Evolutionary conservation across 139 green algal species (phyloP), one percentile per base, ranked within the genome.

Genomic region (Coelastrella sp.): DNA sequence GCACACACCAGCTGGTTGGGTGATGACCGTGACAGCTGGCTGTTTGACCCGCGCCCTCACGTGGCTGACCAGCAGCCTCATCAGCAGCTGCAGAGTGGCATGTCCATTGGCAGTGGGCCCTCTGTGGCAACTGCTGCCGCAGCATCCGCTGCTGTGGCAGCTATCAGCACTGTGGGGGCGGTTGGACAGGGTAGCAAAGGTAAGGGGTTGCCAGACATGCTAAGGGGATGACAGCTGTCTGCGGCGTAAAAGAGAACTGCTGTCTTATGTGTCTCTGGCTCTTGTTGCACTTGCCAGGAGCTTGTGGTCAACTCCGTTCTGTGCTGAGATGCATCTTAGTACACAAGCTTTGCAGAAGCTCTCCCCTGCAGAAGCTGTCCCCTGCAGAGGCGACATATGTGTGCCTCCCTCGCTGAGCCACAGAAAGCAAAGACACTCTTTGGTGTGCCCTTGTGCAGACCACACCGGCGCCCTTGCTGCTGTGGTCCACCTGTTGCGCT

Each of bases 401-500:
- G 14, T 73, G 65, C 4, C 65, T 73, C 14, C 14, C 65, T 73
- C 4, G 14, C 14, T 73, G 65, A 22, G 14, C 65, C 15, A 17
- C 65, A 4, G 4, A 6, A 17, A 17, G 65, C 65, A 73, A 17
- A 73, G 14, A 73, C 65, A 15, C 15, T 17, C 65, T 22, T 22
- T 17, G 35, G 35, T 49, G 35, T 49, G 35, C 3, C 35, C 81
- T 75, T n/a, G 59, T 78, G 63, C 68, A 81, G 84, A 25, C 8
- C 49, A 58, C 68, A 70, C n/a, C 49, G 84, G 7, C 57, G 84
- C 68, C 7, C n/a, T 88, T 57, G 84, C 68, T 80, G 84, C 84
- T 9, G 22, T 88, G 1, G 66, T 88, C 68, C 84, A 88, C 84
- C 85, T 84, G 59, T 60, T 84, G 74, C 73, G 85, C 58, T 90